These are phyloP conservation scores for Saccharomyces hybrid DNA, from an alignment of 1,139 yeast genomes.

Conservation along the genomic window DNA sequence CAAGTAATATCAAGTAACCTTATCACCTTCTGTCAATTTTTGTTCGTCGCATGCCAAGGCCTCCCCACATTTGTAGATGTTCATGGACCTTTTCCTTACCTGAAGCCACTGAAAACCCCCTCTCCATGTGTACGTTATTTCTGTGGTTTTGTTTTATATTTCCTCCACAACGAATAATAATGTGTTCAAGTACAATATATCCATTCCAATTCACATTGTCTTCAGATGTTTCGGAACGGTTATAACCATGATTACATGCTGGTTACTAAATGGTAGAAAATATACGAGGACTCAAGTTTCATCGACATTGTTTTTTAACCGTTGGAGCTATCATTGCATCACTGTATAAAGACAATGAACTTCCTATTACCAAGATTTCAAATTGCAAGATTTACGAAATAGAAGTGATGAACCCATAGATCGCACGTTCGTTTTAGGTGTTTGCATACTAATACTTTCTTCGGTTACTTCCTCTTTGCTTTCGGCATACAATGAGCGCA, in stretches of 20 bases:
- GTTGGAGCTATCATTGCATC: constrained; percentile 50
- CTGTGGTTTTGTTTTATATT: constrained; percentile 46
- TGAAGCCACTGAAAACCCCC: constrained; percentile 41
- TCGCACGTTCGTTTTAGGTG: constrained; percentile 36
- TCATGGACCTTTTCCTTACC: constrained; percentile 18
- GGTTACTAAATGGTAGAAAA: constrained; percentile 37
- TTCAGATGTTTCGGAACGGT: constrained; percentile 61
- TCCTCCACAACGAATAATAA: constrained; percentile 51
- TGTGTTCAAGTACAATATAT: constrained; percentile 50
- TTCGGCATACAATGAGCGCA: constrained; percentile 50
- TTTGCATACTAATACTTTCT: constrained; percentile 39
- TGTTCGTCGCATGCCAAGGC: constrained; percentile 45
- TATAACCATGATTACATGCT: constrained; percentile 54
- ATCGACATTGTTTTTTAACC: constrained; percentile 46
- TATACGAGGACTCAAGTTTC: constrained; percentile 42
- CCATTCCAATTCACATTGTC: constrained; percentile 62
- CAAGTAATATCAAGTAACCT: constrained; percentile 44
- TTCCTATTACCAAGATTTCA: constrained; percentile 6
- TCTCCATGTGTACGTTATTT: constrained; percentile 39
- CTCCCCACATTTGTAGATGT: constrained; percentile 35
- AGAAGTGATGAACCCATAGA: not conserved
- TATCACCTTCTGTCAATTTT: constrained; percentile 55
- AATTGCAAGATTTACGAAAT: not conserved
- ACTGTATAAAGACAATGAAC: constrained; percentile 26
- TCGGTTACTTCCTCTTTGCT: constrained; percentile 46